phyloP scores from a whole-genome alignment of 371 early-diverging fungal species.

The Batkoa obscura region DNA sequence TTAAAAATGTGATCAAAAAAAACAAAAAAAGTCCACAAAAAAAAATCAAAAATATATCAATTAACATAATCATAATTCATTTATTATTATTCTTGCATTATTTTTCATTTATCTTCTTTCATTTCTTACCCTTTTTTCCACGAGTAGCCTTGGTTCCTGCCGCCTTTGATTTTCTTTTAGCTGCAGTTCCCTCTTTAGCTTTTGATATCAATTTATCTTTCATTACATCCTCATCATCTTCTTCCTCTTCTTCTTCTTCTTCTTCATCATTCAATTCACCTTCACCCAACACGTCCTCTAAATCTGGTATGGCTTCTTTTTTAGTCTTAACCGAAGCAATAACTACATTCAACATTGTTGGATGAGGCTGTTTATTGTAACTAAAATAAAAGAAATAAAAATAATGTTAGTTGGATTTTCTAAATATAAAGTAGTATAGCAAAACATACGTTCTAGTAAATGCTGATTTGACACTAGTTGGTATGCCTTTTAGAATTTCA shows the following conservation, averaged over 20 bases:
- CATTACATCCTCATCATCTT: constrained; percentile 19
- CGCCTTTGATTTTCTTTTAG: not conserved
- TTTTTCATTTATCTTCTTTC: too few relatives aligned
- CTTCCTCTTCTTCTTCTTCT: constrained; percentile 31
- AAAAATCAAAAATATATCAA: too few relatives aligned
- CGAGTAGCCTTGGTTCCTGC: too few relatives aligned
- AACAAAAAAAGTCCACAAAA: too few relatives aligned
- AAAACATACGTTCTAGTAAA: constrained; percentile 58
- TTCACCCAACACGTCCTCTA: constrained; percentile 24
- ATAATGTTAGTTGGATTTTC: too few relatives aligned
- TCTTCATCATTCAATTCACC: constrained; percentile 26
- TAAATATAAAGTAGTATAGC: not conserved
- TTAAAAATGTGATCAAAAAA: too few relatives aligned
- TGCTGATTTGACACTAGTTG: constrained; percentile 45
- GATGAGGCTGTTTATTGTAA: constrained; percentile 58
- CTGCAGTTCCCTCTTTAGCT: not conserved
- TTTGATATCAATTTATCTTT: constrained; percentile 25
- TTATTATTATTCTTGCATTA: too few relatives aligned
- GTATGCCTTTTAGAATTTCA: constrained; percentile 32
- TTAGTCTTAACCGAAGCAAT: constrained; percentile 16
- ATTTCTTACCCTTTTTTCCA: too few relatives aligned
- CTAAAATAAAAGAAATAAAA: constrained; percentile 16
- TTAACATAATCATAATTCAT: too few relatives aligned
- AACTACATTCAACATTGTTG: constrained; percentile 33
- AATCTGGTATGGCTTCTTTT: constrained; percentile 30